Percentiles rank a stretch among this genome's conserved stretches.
Evolutionary conservation across 345 rosid species (phyloP).

Genomic region (Brassica carinata): DNA sequence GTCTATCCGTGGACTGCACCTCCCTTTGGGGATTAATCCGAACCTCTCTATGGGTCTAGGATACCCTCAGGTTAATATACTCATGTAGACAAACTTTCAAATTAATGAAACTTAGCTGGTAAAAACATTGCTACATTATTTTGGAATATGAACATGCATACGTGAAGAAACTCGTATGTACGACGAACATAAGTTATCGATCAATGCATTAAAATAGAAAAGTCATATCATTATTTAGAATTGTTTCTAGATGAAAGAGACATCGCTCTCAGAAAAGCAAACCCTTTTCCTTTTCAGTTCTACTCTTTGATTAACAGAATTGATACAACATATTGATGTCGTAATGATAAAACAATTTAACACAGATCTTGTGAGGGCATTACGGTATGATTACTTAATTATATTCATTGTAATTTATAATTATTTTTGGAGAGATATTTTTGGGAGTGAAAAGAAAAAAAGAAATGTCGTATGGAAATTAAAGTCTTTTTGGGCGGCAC

Average conservation of each 20-base stretch:
- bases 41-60: too few species aligned
- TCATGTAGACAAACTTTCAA: background rate
- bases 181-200: background rate
- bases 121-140: background rate
- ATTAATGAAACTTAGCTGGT: background rate
- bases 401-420: background rate
- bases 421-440: background rate
- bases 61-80: too few species aligned
- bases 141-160: background rate
- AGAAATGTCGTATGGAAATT: constrained; percentile 18
- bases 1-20: too few species aligned
- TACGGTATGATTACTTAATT: background rate
- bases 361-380: background rate
- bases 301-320: constrained; percentile 6
- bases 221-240: background rate
- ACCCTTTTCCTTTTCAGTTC: background rate
- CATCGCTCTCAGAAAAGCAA: background rate
- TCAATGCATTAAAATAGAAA: background rate
- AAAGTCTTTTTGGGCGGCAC: constrained; percentile 20
- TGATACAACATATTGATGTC: constrained; percentile 16
- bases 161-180: background rate
- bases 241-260: constrained; percentile 30
- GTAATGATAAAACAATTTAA: background rate
- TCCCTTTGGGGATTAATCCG: too few species aligned
- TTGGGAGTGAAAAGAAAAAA: background rate